A percentile compares a stretch with the other conserved stretches of the same genome.
phyloP scores from a whole-genome alignment of 2,329 filamentous ascomycete genomes.

The Aspergillus fischeri region DNA sequence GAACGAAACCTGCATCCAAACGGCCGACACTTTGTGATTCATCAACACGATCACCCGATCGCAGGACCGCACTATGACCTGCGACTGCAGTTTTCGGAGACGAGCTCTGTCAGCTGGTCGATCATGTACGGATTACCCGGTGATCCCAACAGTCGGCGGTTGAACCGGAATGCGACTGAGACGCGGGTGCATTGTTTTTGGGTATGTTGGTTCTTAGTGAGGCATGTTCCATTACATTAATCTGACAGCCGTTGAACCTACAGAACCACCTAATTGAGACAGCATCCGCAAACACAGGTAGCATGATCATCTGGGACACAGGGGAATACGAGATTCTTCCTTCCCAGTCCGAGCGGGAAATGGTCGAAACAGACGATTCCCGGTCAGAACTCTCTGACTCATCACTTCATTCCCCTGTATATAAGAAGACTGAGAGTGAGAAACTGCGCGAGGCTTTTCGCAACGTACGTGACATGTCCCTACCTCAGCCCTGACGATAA shows the following conservation, averaged over 20 bases:
- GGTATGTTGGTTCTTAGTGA: constrained; percentile 34
- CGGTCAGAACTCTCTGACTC: constrained; percentile 18
- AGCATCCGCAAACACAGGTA: constrained; percentile 52
- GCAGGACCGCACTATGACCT: constrained; percentile 68
- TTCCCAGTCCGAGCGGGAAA: constrained; percentile 29
- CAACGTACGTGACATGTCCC: constrained; percentile 23
- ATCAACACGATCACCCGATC: constrained; percentile 69
- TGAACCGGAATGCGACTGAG: constrained; percentile 59
- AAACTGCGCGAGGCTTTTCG: constrained; percentile 53
- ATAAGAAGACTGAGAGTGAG: constrained; percentile 28
- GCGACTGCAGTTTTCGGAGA: constrained; percentile 63
- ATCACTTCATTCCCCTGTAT: neutral
- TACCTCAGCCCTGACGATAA: neutral
- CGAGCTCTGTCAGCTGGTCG: constrained; percentile 62
- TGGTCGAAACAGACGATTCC: constrained; percentile 36
- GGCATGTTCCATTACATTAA: neutral
- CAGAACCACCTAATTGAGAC: constrained; percentile 61
- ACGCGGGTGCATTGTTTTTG: constrained; percentile 59
- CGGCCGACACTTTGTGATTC: constrained; percentile 62
- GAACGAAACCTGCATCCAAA: constrained; percentile 41
- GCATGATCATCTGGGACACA: constrained; percentile 60
- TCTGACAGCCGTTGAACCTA: neutral
- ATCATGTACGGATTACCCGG: constrained; percentile 62
- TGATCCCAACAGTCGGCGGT: constrained; percentile 51
- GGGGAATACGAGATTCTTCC: constrained; percentile 56